A percentile compares a stretch with the other conserved stretches of the same genome.
Evolutionary conservation across 1,284 basidiomycete genomes (phyloP).

Genomic region (Mycosarcoma mackinlayi): DNA sequence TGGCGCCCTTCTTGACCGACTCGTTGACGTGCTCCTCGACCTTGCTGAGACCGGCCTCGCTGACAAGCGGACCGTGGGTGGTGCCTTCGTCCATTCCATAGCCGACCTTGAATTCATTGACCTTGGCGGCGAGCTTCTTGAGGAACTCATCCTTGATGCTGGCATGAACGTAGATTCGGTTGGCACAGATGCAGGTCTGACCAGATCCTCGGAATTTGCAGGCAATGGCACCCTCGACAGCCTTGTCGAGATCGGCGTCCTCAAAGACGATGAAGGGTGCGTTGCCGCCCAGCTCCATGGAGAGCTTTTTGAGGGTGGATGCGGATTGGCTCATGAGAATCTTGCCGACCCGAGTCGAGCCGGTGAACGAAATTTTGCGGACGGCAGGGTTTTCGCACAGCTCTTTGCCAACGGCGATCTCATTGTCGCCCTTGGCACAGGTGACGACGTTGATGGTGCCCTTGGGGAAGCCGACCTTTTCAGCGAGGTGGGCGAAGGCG

Average conservation of each 20-base stretch:
- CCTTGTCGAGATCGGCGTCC: conserved; percentile 91
- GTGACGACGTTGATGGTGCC: conserved; percentile 96
- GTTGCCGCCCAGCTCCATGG: conserved; percentile 76
- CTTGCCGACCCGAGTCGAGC: conserved; percentile 89
- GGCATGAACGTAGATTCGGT: conserved; percentile 74
- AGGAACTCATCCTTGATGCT: conserved; percentile 82
- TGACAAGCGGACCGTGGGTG: conserved; percentile 95
- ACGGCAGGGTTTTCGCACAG: conserved; percentile 73
- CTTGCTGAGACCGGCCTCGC: conserved; percentile 85
- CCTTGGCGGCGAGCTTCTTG: conserved; percentile 81
- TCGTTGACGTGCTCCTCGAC: conserved; percentile 87
- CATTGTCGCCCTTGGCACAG: conserved; percentile 78
- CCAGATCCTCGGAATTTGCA: conserved; percentile 94
- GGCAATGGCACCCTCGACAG: conserved; percentile 85
- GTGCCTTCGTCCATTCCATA: conserved; percentile 80
- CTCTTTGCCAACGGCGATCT: conserved; percentile 80
- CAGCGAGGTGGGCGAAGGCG: conserved; percentile 84
- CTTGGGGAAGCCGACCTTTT: conserved; percentile 88
- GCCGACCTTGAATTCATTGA: conserved; percentile 89
- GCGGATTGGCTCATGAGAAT: conserved; percentile 84
- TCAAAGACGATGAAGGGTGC: conserved; percentile 96
- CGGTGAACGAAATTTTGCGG: conserved; percentile 93
- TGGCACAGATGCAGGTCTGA: conserved; percentile 82
- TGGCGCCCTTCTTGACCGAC: conserved; percentile 83
- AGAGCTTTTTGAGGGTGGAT: conserved; percentile 87